Evolutionary conservation across 805 yeast genomes (phyloP).

Genomic region (Myxozyma udenii): DNA sequence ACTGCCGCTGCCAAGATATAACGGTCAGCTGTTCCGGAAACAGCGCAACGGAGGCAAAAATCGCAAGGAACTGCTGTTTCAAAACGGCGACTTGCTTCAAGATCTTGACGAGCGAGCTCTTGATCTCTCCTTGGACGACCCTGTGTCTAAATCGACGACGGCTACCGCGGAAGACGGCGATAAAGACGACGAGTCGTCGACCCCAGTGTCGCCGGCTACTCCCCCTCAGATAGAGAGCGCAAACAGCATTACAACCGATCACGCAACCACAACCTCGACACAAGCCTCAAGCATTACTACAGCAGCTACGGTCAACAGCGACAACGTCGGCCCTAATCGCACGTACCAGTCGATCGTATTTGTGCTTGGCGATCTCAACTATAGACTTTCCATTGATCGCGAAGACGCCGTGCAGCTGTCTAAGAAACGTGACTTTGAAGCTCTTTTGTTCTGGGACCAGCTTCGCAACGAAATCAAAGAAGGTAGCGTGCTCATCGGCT

Average conservation of each 20-base stretch:
- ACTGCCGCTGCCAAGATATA: constrained; percentile 32
- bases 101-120: constrained; percentile 34
- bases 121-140: constrained; percentile 29
- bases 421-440: constrained; percentile 36
- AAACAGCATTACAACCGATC: background rate
- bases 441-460: constrained; percentile 47
- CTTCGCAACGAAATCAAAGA: constrained; percentile 40
- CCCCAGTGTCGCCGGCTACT: background rate
- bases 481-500: constrained; percentile 44
- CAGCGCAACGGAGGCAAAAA: constrained; percentile 21
- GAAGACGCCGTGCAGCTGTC: constrained; percentile 37
- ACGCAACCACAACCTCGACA: constrained; percentile 16
- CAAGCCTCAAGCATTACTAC: constrained; percentile 9
- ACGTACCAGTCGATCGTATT: constrained; percentile 37
- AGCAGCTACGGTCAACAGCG: constrained; percentile 24
- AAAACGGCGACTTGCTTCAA: constrained; percentile 32
- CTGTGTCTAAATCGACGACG: background rate
- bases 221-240: background rate
- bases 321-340: constrained; percentile 18
- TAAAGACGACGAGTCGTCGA: background rate
- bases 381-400: constrained; percentile 42
- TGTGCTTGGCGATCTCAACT: constrained; percentile 56
- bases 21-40: constrained; percentile 23
- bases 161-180: constrained; percentile 5
- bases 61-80: constrained; percentile 32